Evolutionary conservation across 257 asterid genomes (phyloP).

Genomic region (Solanum etuberosum): DNA sequence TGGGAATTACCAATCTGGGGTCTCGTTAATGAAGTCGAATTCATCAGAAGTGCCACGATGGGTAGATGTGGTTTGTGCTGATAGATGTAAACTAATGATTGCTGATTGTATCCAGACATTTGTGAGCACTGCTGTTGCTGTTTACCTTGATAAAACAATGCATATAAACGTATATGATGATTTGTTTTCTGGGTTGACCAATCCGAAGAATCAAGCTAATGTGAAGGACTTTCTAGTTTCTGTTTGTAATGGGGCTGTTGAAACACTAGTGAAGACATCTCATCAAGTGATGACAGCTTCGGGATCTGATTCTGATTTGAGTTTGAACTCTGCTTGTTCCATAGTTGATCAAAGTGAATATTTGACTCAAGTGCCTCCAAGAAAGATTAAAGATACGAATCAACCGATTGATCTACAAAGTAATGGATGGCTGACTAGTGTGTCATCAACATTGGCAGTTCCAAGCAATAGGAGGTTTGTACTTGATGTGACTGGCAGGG

Average conservation of each 20-base stretch:
- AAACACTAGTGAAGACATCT: conserved; percentile 83
- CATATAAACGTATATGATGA: conserved; percentile 73
- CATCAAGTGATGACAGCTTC: conserved; percentile 74
- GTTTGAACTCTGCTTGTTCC: conserved; percentile 17
- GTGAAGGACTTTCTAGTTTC: conserved; percentile 57
- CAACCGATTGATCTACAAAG: conserved; percentile 26
- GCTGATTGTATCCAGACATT: conserved; percentile 76
- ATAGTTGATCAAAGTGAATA: conserved; percentile 23
- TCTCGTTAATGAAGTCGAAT: conserved; percentile 9
- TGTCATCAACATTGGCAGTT: conserved; percentile 71
- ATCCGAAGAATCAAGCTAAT: conserved; percentile 76
- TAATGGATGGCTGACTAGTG: conserved; percentile 63
- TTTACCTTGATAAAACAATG: conserved; percentile 92
- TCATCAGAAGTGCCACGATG: conserved; percentile 35
- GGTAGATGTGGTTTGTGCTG: conserved; percentile 47
- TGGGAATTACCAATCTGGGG: conserved; percentile 15
- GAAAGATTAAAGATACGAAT: conserved; percentile 13
- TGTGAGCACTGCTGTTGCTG: conserved; percentile 75
- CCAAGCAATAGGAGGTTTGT: conserved; percentile 76
- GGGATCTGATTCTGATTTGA: conserved; percentile 18
- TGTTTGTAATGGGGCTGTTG: conserved; percentile 82
- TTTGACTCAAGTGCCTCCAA: conserved; percentile 11
- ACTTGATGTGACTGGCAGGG: conserved; percentile 90
- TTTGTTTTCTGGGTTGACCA: conserved; percentile 71
- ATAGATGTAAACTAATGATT: conserved; percentile 46